These are phyloP conservation scores for Basidioascus undulatus DNA, from an alignment of 768 basidiomycete species.

Conservation along the genomic window DNA sequence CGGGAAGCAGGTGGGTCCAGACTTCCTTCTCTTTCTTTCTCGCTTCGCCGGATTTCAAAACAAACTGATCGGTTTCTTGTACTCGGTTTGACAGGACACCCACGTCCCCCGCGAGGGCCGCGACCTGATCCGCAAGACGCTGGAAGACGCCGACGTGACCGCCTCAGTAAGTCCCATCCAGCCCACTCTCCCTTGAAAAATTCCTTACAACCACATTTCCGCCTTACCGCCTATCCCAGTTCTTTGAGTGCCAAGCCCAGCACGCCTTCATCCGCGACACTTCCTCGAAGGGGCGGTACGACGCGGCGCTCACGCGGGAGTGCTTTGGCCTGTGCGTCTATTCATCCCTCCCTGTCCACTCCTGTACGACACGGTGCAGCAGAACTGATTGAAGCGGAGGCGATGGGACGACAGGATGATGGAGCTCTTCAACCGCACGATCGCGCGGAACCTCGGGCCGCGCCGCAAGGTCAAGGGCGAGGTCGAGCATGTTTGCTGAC, in stretches of 20 bases:
- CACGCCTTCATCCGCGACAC: conserved; percentile 92
- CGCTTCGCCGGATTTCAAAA: neutral
- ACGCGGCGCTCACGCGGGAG: conserved; percentile 63
- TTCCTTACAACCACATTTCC: conserved; percentile 1
- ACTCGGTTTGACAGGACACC: conserved; percentile 35
- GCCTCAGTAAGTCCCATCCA: conserved; percentile 33
- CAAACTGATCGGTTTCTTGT: neutral
- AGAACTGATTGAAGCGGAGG: too few relatives aligned
- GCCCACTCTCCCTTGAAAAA: neutral
- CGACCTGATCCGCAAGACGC: conserved; percentile 51
- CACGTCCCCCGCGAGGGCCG: conserved; percentile 74
- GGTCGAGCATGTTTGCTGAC: too few relatives aligned
- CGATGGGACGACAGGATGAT: conserved; percentile 35
- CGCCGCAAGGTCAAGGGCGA: too few relatives aligned
- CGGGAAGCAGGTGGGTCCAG: conserved; percentile 49
- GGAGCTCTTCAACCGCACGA: conserved; percentile 76
- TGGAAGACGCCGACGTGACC: conserved; percentile 55
- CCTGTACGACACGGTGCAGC: too few relatives aligned
- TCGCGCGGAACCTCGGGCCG: conserved; percentile 64
- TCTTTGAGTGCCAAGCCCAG: conserved; percentile 87
- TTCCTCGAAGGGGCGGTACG: conserved; percentile 80
- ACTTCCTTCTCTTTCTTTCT: neutral
- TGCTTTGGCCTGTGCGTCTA: conserved; percentile 33
- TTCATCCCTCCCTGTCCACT: neutral
- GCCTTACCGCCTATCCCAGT: conserved; percentile 24